Conservation (phyloP, 164 flowering plant species). For the Dillenia suffruticosa region DNA sequence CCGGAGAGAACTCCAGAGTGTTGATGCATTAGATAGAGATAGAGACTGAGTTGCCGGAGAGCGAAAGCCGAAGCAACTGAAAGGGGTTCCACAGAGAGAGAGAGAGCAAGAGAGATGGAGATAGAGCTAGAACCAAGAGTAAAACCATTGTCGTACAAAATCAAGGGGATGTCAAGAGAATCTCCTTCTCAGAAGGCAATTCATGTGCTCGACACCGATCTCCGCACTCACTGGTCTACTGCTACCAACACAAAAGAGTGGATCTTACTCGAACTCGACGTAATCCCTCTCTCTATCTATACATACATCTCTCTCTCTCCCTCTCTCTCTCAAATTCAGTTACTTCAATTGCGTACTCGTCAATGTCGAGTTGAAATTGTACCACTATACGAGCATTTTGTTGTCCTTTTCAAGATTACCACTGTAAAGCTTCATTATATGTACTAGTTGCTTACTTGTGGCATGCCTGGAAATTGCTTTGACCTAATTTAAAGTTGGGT, state of each 20-base stretch:
- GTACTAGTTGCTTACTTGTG: too few species aligned
- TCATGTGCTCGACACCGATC: slow-evolving; percentile 79
- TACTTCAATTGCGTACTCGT: too few species aligned
- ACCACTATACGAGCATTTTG: too few species aligned
- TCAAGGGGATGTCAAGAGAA: slow-evolving; percentile 77
- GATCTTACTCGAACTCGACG: slow-evolving; percentile 88
- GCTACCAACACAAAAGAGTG: slow-evolving; percentile 93
- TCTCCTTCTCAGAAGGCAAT: slow-evolving; percentile 77
- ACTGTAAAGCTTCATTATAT: too few species aligned
- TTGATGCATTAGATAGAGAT: too few species aligned
- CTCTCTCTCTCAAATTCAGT: background rate
- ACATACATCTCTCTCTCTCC: background rate
- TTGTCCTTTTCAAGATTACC: too few species aligned
- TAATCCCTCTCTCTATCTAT: slow-evolving; percentile 12
- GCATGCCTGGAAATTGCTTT: too few species aligned
- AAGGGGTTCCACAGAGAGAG: background rate
- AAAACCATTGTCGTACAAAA: slow-evolving; percentile 70
- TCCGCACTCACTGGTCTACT: slow-evolving; percentile 91
- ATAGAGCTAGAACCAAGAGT: slow-evolving; percentile 76
- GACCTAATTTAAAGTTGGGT: too few species aligned
- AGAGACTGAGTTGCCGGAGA: too few species aligned
- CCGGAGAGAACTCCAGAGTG: too few species aligned
- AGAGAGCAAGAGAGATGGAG: slow-evolving; percentile 42
- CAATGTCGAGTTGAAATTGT: too few species aligned
- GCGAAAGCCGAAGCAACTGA: too few species aligned